These are phyloP conservation scores for Amylostereum chailletii DNA, from an alignment of 1,284 basidiomycete genomes.

Conservation along the genomic window DNA sequence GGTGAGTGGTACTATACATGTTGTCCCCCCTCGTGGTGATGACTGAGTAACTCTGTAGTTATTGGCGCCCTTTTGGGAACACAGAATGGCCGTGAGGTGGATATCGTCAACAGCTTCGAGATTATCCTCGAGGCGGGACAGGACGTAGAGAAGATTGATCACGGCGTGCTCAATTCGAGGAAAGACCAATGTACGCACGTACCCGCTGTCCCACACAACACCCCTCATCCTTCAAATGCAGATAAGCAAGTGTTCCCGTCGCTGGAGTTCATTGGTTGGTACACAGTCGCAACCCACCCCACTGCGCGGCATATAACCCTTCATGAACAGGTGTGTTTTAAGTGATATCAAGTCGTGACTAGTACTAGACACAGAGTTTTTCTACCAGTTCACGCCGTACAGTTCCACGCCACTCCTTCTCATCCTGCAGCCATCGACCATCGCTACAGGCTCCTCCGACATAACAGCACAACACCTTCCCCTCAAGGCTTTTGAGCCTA, in stretches of 20 bases:
- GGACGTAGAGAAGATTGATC: conserved; percentile 54
- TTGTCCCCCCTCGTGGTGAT: not conserved
- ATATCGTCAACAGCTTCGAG: conserved; percentile 96
- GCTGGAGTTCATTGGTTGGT: conserved; percentile 96
- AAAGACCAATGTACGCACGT: conserved; percentile 77
- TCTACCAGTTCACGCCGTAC: conserved; percentile 55
- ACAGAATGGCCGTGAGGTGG: conserved; percentile 87
- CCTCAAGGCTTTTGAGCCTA: conserved; percentile 84
- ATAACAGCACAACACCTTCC: conserved; percentile 67
- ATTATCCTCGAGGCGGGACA: conserved; percentile 45
- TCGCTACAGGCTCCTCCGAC: conserved; percentile 39
- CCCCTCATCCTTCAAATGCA: conserved; percentile 22
- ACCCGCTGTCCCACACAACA: not conserved
- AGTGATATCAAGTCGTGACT: conserved; percentile 4
- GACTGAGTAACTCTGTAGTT: conserved; percentile 37
- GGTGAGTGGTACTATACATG: conserved; percentile 30
- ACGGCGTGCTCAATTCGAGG: conserved; percentile 74
- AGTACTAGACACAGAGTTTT: not conserved
- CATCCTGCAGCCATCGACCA: conserved; percentile 50
- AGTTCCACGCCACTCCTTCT: conserved; percentile 74
- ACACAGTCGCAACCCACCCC: conserved; percentile 73
- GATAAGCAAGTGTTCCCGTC: conserved; percentile 98
- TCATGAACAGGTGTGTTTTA: conserved; percentile 68
- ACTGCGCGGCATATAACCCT: conserved; percentile 68
- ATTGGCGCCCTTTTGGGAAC: conserved; percentile 92